A percentile compares a stretch with the other conserved stretches of the same genome.
Evolutionary conservation across 495 filamentous ascomycete genomes (phyloP).

Genomic region (Talaromyces nanjingensis): DNA sequence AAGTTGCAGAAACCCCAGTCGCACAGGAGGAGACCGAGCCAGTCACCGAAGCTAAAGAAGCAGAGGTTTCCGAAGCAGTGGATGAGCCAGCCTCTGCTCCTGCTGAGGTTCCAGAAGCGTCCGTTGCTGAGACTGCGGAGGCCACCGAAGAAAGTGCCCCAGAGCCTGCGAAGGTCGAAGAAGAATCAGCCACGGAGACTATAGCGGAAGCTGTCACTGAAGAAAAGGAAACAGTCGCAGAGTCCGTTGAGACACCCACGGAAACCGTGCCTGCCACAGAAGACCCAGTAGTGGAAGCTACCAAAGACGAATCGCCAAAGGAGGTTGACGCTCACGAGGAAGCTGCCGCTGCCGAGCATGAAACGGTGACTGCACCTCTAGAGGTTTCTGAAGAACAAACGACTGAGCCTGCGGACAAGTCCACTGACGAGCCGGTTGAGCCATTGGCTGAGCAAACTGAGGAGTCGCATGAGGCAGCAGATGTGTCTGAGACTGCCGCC

Average conservation of each 20-base stretch:
- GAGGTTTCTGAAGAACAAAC: not conserved
- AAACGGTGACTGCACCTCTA: not conserved
- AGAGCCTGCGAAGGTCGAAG: conserved; percentile 17
- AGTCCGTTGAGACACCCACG: not conserved
- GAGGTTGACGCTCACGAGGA: conserved; percentile 9
- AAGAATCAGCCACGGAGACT: conserved; percentile 14
- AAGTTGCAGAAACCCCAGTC: not conserved
- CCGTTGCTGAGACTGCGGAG: conserved; percentile 14
- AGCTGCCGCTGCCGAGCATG: conserved; percentile 10
- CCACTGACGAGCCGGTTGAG: not conserved
- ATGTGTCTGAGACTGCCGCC: not conserved
- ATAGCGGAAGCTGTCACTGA: conserved; percentile 15
- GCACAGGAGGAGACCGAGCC: not conserved
- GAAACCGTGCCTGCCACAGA: conserved; percentile 13
- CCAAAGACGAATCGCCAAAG: not conserved
- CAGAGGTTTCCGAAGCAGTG: not conserved
- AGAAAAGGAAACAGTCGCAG: conserved; percentile 3
- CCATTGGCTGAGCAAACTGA: not conserved
- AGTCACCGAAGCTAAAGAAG: not conserved
- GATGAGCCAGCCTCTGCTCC: conserved; percentile 2
- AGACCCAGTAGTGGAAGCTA: not conserved
- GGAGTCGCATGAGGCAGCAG: not conserved
- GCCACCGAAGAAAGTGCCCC: not conserved
- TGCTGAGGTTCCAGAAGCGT: conserved; percentile 5
- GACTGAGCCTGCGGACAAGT: not conserved